These are phyloP conservation scores for Bipolaris sorokiniana DNA, from an alignment of 2,329 filamentous ascomycete species.

Conservation along the genomic window DNA sequence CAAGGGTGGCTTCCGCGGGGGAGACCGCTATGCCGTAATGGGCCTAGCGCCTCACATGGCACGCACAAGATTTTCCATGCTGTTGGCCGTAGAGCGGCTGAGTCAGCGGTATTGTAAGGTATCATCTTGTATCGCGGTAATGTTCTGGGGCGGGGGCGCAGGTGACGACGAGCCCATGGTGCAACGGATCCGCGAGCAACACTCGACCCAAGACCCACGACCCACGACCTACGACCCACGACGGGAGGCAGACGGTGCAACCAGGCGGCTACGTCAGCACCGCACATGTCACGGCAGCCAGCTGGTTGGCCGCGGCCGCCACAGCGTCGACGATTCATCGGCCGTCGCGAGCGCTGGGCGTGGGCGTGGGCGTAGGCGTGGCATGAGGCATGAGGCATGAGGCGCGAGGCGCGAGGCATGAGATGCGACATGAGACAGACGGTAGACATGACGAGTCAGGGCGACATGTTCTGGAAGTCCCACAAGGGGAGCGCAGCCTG, in stretches of 20 bases:
- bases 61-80: not conserved
- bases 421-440: slow-evolving; percentile 15
- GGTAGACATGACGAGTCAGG: slow-evolving; percentile 38
- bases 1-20: slow-evolving; percentile 22
- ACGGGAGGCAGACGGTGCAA: not conserved
- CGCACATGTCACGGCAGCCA: not conserved
- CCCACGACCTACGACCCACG: not conserved
- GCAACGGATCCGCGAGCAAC: slow-evolving; percentile 18
- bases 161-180: slow-evolving; percentile 25
- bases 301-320: not conserved
- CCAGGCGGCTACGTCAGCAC: slow-evolving; percentile 6
- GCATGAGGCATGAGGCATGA: not conserved
- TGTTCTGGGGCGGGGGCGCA: slow-evolving; percentile 18
- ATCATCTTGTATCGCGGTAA: slow-evolving; percentile 11
- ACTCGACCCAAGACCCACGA: too few relatives aligned
- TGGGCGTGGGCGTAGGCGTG: not conserved
- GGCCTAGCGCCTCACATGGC: slow-evolving; percentile 26
- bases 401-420: not conserved
- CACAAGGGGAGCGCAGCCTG: slow-evolving; percentile 21
- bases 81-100: slow-evolving; percentile 28
- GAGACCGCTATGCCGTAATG: not conserved
- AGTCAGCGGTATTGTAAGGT: slow-evolving; percentile 35
- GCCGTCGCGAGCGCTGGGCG: not conserved
- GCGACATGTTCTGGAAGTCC: slow-evolving; percentile 43
- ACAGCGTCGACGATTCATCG: slow-evolving; percentile 10